Conservation (phyloP, 441 rosid genomes). For the Raphanus hybrid region DNA sequence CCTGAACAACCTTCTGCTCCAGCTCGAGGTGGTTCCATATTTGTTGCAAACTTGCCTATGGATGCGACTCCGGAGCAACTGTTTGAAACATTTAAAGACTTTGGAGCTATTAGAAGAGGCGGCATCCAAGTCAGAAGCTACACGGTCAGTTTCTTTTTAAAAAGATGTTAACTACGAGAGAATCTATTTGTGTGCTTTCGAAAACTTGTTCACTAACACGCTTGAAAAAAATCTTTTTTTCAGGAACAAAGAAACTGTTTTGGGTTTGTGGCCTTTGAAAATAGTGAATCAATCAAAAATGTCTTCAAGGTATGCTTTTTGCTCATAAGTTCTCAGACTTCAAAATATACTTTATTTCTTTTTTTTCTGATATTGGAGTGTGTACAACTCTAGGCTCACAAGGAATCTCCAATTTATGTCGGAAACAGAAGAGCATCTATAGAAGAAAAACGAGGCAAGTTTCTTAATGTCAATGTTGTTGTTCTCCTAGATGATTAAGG, state of each 20-base stretch:
- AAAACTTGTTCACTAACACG: not conserved
- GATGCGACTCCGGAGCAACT: constrained; percentile 55
- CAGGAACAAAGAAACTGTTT: constrained; percentile 11
- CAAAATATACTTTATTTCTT: not conserved
- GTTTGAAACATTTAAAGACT: constrained; percentile 47
- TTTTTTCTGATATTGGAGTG: not conserved
- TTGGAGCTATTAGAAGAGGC: constrained; percentile 53
- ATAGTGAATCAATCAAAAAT: constrained; percentile 1
- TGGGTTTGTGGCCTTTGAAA: constrained; percentile 11
- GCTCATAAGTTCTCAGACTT: not conserved
- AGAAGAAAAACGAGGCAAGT: constrained; percentile 71
- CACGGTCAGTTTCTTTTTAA: constrained; percentile 17
- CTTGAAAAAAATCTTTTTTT: not conserved
- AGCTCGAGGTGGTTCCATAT: constrained; percentile 49
- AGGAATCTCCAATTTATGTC: not conserved
- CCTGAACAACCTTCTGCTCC: constrained; percentile 19
- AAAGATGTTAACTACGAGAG: not conserved
- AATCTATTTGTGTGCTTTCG: too few species aligned
- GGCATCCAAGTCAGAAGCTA: constrained; percentile 69
- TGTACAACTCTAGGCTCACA: constrained; percentile 4
- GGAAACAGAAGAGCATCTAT: constrained; percentile 4
- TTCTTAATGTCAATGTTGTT: not conserved
- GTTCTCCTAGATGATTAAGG: not conserved
- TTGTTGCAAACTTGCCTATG: constrained; percentile 64
- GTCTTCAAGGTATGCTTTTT: not conserved